Base-by-base conservation (phyloP, 306 rosid genomes). In the Luffa acutangula region DNA sequence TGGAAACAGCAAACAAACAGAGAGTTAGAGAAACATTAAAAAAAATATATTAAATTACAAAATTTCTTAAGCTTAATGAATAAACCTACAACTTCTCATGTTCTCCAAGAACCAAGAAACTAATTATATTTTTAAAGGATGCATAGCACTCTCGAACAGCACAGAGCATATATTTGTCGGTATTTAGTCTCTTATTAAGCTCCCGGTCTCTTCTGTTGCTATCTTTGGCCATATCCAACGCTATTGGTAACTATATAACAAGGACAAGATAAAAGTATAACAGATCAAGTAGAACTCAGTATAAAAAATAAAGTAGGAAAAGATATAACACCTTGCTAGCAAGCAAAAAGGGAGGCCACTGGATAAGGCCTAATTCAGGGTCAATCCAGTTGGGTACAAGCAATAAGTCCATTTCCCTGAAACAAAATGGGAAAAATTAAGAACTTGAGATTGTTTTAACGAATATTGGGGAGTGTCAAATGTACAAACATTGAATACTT, bases 281-380 rank as follows among this genome's bases (percentile, higher is more conserved):
- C 73, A 73, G 54, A 9, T 76, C 31, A 75, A 65, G 21, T 37
- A 9, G 52, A 65, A 56, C 54, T 64, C 12, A 25, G 13, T 67
- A 31, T 52, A 74, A 76, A 79, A 63, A 81, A 56, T 59, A 63
- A 69, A 78, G 82, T 81, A 15, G 70, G 20, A 64, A 69, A 51
- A 66, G 21, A 65, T 41, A 43, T 77, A 77, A 66, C 75, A 95
- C 99, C 99, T 87, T 95, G 96, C 97, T 95, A 76, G 97, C 97
- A 90, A 95, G 99, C 82, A 95, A 87, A 85, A 95, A 95, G 21
- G 99, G 99, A 89, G 99, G 99, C 99, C 99, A 95, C 75, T 86
- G 99, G 84, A 85, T 90, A 63, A 95, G 87, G 82, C 77, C 80
- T 74, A 95, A 70, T 37, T 89, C 90, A 57, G 85, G 92, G 86